Conservation (phyloP, 169 alveolate species). For the Nephromyces sp. region DNA sequence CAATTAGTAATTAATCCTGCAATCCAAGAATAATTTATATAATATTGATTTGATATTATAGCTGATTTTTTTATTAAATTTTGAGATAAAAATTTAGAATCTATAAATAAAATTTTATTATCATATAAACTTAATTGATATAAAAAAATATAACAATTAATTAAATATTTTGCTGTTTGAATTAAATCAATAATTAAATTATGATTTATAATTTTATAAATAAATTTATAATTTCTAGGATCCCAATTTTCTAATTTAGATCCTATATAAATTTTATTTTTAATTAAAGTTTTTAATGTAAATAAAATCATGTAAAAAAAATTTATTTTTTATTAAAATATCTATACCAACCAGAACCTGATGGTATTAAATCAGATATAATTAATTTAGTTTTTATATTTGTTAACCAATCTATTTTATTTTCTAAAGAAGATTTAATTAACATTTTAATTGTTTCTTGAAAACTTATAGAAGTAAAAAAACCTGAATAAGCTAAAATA, state of each 20-base stretch:
- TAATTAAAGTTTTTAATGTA: slow-evolving; percentile 3
- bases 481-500: slow-evolving; percentile 5
- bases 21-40: not conserved
- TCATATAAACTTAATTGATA: slow-evolving; percentile 1
- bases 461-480: not conserved
- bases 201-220: slow-evolving; percentile 6
- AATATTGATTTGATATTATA: not conserved
- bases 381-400: slow-evolving; percentile 11
- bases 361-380: not conserved
- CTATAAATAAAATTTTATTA: not conserved
- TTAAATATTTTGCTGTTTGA: not conserved
- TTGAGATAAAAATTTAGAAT: not conserved
- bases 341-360: slow-evolving; percentile 8
- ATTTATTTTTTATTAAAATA: slow-evolving; percentile 5
- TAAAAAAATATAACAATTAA: slow-evolving; percentile 4
- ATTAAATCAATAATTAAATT: not conserved
- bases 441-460: not conserved
- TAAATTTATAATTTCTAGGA: not conserved
- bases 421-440: not conserved
- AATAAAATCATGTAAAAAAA: slow-evolving; percentile 1
- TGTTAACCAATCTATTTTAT: slow-evolving; percentile 4
- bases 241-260: not conserved
- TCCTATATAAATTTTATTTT: not conserved
- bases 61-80: slow-evolving; percentile 8
- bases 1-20: slow-evolving; percentile 1